Evolutionary conservation across 768 basidiomycete genomes (phyloP), one percentile per base, ranked within the genome.

Genomic region (Hypholoma fasciculare): DNA sequence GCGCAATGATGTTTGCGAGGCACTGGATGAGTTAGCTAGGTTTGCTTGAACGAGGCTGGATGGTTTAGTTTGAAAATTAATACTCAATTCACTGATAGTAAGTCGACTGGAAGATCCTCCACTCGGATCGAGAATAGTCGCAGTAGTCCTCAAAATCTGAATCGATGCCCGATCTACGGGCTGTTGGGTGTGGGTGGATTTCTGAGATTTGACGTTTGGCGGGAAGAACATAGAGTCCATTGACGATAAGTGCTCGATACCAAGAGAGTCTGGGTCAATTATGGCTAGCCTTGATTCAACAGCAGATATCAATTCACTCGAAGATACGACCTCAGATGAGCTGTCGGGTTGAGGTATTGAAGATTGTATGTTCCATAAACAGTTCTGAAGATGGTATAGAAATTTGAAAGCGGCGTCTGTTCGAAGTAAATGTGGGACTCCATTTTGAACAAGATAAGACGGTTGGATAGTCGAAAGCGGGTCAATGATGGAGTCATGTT

Each of bases 381-480:
- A 83, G 62, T 84, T 82, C 43, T 94, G 87, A 26, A 96, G 78
- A 65, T 93, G 88, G 59, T 90, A 86, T 19, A 96, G 73, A 52
- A 96, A 83, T 63, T 85, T 87, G 78, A 94, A 94, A 1, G 81
- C 78, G 0, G 82, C 72, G 60, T 91, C 87, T 23, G 81, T 82
- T 23, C 94, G 89, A 49, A 93, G 68, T 37, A 77, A 68, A 47
- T 88, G 82, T 7, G 91, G 88, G 8, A 79, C 71, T 4, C 92
- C 92, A 46, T 78, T 83, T 67, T 92, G 92, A 23, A 95, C 84
- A 36, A 96, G 79, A 67, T 85, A 92, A 2, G 92, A 94, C 6
- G 92, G 90, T 49, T 94, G 91, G 30, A 86, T 91, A 34, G 90
- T 85, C 19, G 93, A 94, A 13, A 92, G 76, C 7, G 91, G 89